Evolutionary conservation across 1,139 yeast species (phyloP).

Genomic region (Scheffersomyces segobiensis): DNA sequence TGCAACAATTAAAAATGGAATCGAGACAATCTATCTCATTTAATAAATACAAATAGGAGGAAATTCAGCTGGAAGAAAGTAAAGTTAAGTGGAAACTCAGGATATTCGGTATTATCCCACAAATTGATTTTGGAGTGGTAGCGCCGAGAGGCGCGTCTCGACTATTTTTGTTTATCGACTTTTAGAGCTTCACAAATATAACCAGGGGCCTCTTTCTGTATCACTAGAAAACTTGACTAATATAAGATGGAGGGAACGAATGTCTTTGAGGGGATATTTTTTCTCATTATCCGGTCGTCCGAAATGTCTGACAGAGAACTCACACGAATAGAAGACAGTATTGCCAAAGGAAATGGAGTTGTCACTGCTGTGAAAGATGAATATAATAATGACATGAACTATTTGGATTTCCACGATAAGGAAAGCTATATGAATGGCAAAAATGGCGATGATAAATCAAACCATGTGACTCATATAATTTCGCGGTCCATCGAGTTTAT

Average conservation of each 20-base stretch:
- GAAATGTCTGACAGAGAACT: neutral
- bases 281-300: neutral
- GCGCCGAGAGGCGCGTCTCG: neutral
- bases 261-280: neutral
- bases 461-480: conserved; percentile 52
- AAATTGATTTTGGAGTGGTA: neutral
- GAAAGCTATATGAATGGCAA: conserved; percentile 5
- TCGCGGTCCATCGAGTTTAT: conserved; percentile 55
- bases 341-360: conserved; percentile 19
- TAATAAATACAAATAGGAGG: neutral
- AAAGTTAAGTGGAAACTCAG: neutral
- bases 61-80: neutral
- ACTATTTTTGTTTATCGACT: neutral
- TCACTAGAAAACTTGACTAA: neutral
- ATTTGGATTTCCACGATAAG: conserved; percentile 15
- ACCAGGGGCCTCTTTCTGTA: neutral
- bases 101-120: neutral
- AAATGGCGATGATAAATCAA: conserved; percentile 1
- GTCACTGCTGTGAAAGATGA: conserved; percentile 24
- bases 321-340: neutral
- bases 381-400: conserved; percentile 24
- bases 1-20: too few species aligned
- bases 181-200: neutral
- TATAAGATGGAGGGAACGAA: neutral
- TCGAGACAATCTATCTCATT: neutral